Conservation (phyloP, 306 rosid genomes). For the Parietaria judaica region DNA sequence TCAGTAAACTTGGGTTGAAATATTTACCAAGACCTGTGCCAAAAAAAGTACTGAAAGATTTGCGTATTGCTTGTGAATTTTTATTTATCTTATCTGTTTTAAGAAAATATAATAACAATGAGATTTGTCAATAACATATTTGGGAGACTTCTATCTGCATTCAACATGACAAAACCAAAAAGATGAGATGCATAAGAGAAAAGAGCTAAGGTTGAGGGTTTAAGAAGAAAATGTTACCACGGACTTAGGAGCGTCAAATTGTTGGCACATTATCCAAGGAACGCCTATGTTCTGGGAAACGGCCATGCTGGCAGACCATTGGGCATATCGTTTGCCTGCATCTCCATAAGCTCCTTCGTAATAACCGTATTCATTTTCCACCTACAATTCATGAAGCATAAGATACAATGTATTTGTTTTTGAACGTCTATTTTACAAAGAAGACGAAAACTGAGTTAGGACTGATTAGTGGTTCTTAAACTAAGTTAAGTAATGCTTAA, state of each 20-base stretch:
- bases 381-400: conserved; percentile 34
- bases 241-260: conserved; percentile 89
- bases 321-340: conserved; percentile 71
- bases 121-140: background rate
- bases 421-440: too few relatives aligned
- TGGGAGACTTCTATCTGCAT: background rate
- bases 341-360: conserved; percentile 69
- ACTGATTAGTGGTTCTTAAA: too few relatives aligned
- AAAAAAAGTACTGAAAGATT: too few relatives aligned
- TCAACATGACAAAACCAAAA: background rate
- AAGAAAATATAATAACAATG: too few relatives aligned
- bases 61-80: too few relatives aligned
- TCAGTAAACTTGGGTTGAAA: too few relatives aligned
- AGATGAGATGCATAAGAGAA: too few relatives aligned
- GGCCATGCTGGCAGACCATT: conserved; percentile 95
- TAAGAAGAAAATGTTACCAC: conserved; percentile 47
- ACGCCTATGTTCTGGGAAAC: conserved; percentile 78
- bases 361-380: conserved; percentile 90
- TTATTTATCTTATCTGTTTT: too few relatives aligned
- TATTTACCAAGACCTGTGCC: too few relatives aligned
- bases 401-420: background rate
- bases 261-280: conserved; percentile 98
- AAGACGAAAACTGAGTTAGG: too few relatives aligned
- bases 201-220: background rate
- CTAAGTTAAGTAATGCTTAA: background rate